Evolutionary conservation across 1,284 basidiomycete species (phyloP), one percentile per base, ranked within the genome.

Genomic region (Psilocybe mexicana): DNA sequence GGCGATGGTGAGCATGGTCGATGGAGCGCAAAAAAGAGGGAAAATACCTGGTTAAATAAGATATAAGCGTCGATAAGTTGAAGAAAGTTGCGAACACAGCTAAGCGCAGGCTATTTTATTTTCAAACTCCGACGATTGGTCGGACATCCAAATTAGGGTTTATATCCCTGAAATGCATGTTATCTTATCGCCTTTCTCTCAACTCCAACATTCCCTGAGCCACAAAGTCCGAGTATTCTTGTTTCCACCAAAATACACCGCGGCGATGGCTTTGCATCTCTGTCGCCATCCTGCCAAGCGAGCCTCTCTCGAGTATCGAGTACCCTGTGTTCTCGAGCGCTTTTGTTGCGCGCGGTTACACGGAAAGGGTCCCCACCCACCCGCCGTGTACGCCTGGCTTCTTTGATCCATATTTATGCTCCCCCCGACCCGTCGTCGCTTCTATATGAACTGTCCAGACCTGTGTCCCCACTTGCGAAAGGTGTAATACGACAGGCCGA

Each of bases 51-150:
- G 46, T n/a, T 44, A 35, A 28, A 30, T 48, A 48, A 12, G 4
- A 40, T 40, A 40, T n/a, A 40, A 40, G 38, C 46, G 44, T 30
- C 28, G 46, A 48, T 48, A 35, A 46, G 12, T 46, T 48, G 46
- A 28, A 28, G 30, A 35, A 47, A 30, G 45, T 12, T 47, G 26
- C 45, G 45, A 10, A 47, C 45, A 28, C 3, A 28, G 30, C 25
- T 35, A 48, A 33, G 46, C 46, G 28, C 24, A 33, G 28, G 30
- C 46, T 48, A 48, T 48, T 48, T 48, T 48, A 48, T 48, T 48
- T 48, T 48, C 14, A 48, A 48, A 11, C 46, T 30, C 46, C 46
- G 46, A 40, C 38, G 11, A 40, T 6, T 40, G 12, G 38, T 40
- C 38, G 38, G 38, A 40, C 38, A 8, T 6, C 38, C 38, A 40